Conservation (phyloP, 805 yeast species). For the Maudiozyma bulderi region DNA sequence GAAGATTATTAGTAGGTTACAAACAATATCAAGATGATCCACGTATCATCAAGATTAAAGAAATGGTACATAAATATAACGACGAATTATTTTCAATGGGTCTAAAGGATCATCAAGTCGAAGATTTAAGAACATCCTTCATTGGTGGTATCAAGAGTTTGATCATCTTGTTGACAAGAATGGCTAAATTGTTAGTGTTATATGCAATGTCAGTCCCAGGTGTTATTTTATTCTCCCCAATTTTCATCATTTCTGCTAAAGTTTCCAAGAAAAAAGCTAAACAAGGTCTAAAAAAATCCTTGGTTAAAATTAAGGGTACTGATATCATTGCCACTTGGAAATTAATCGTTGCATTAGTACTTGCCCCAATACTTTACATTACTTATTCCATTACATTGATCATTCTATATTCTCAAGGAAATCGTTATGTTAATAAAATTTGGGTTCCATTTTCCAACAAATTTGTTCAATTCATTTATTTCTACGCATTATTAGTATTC, state of each 20-base stretch:
- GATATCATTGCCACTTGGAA: conserved; percentile 97
- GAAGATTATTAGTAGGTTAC: conserved; percentile 78
- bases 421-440: conserved; percentile 22
- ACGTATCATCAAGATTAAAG: conserved; percentile 48
- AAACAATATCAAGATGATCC: conserved; percentile 67
- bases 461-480: conserved; percentile 33
- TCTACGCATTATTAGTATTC: conserved; percentile 51
- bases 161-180: conserved; percentile 43
- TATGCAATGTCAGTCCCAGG: conserved; percentile 74
- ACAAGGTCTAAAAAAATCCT: conserved; percentile 78
- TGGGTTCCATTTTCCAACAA: conserved; percentile 22
- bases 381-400: conserved; percentile 50
- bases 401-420: conserved; percentile 27
- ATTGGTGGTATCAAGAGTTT: conserved; percentile 38
- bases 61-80: conserved; percentile 61
- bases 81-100: conserved; percentile 53
- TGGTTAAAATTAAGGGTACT: conserved; percentile 80
- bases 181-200: conserved; percentile 42
- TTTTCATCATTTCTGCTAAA: conserved; percentile 60
- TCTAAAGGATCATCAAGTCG: conserved; percentile 63
- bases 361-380: conserved; percentile 77
- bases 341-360: conserved; percentile 68
- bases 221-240: conserved; percentile 70
- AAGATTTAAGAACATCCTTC: conserved; percentile 33
- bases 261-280: conserved; percentile 65